phyloP scores from a whole-genome alignment of 495 filamentous ascomycete genomes.

The Podospora tetraspora region DNA sequence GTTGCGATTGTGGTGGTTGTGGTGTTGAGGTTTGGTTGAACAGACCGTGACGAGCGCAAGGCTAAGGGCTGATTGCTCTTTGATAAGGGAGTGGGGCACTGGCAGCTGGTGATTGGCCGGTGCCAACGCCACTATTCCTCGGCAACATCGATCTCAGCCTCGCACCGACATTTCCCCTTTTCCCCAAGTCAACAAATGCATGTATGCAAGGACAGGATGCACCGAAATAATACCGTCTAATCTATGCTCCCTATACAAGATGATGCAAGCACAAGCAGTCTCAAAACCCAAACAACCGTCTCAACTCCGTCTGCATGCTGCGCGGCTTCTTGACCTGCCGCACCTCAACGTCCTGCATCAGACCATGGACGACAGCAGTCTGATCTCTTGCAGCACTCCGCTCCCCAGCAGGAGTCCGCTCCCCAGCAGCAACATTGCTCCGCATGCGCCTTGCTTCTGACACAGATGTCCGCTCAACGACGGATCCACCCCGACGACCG shows the following conservation, averaged over 20 bases:
- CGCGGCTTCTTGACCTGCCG: conserved; percentile 20
- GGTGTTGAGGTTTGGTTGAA: not conserved
- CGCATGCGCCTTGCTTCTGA: not conserved
- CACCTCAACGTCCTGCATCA: not conserved
- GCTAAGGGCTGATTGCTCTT: not conserved
- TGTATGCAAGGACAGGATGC: not conserved
- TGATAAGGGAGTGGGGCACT: not conserved
- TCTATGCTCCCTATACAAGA: not conserved
- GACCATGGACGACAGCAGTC: not conserved
- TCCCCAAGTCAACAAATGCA: not conserved
- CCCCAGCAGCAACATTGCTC: not conserved
- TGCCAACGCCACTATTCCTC: not conserved
- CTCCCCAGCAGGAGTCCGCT: not conserved
- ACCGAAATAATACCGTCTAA: not conserved
- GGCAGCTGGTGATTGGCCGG: not conserved
- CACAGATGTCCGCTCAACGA: not conserved
- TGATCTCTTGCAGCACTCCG: not conserved
- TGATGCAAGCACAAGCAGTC: not conserved
- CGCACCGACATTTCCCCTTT: not conserved
- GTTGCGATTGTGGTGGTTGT: not conserved
- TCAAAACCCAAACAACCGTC: conserved; percentile 32
- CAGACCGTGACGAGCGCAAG: not conserved
- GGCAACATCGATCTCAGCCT: not conserved
- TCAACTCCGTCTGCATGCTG: conserved; percentile 32
- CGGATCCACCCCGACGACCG: not conserved